phyloP scores from a whole-genome alignment of 306 rosid genomes.

The Prunus salicina region DNA sequence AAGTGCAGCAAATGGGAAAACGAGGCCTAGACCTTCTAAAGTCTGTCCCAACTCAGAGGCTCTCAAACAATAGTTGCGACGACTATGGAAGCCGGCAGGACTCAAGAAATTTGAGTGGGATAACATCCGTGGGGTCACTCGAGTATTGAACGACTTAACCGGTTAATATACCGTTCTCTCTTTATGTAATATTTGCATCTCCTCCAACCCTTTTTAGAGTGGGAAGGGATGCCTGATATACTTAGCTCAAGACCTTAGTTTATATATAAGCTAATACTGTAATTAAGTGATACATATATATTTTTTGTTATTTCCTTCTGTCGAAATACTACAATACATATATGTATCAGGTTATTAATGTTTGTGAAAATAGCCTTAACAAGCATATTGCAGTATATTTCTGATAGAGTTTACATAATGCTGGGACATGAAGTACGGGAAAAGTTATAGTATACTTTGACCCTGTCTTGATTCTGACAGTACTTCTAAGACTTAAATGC shows the following conservation, averaged over 20 bases:
- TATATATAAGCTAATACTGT: conserved; percentile 69
- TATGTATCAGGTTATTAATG: conserved; percentile 54
- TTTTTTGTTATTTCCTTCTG: conserved; percentile 30
- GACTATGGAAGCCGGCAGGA: conserved; percentile 74
- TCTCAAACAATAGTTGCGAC: conserved; percentile 63
- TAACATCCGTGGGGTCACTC: conserved; percentile 77
- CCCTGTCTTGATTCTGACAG: too few species aligned
- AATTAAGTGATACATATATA: conserved; percentile 41
- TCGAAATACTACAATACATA: conserved; percentile 47
- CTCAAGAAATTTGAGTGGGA: conserved; percentile 68
- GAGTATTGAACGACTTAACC: conserved; percentile 58
- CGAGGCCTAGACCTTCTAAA: conserved; percentile 70
- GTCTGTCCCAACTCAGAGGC: conserved; percentile 81
- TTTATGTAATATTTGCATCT: conserved; percentile 52
- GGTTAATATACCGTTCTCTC: conserved; percentile 34
- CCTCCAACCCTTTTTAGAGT: conserved; percentile 35
- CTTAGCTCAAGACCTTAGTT: conserved; percentile 46
- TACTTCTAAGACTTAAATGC: conserved; percentile 32
- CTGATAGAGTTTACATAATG: background rate
- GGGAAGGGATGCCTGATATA: conserved; percentile 42
- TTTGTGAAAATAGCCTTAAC: conserved; percentile 34
- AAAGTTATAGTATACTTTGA: too few species aligned
- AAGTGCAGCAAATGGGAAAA: conserved; percentile 93
- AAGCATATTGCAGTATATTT: conserved; percentile 15
- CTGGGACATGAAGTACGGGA: too few species aligned